A percentile compares a stretch with the other conserved stretches of the same genome.
phyloP scores from a whole-genome alignment of 2,329 filamentous ascomycete species.

The Cadophora sp. region DNA sequence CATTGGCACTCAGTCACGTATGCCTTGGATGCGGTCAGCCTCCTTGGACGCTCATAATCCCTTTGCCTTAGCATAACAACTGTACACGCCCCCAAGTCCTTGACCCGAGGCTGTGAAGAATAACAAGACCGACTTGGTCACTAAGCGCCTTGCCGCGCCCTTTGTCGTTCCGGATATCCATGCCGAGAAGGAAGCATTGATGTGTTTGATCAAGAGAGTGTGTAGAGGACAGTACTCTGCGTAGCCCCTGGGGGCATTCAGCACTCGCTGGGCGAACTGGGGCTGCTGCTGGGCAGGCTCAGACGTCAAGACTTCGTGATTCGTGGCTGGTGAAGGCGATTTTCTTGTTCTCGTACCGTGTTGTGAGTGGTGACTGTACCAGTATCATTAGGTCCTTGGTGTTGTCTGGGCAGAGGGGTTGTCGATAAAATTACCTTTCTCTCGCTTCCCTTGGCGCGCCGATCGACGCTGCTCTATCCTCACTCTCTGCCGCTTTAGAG shows the following conservation, averaged over 20 bases:
- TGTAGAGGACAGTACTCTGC: too few relatives aligned
- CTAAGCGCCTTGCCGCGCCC: constrained; percentile 13
- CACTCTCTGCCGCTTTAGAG: background rate
- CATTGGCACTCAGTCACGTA: constrained; percentile 18
- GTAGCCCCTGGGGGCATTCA: background rate
- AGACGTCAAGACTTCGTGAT: background rate
- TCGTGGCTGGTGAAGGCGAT: background rate
- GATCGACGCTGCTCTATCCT: background rate
- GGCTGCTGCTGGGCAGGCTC: background rate
- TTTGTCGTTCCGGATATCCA: background rate
- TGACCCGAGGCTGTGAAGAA: constrained; percentile 13
- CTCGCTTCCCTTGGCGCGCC: constrained; percentile 9
- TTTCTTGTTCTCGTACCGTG: constrained; percentile 5
- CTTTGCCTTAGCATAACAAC: constrained; percentile 8
- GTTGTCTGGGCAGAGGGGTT: constrained; percentile 18
- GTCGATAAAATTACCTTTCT: constrained; percentile 10
- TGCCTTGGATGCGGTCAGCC: constrained; percentile 14
- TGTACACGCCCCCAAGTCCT: constrained; percentile 13
- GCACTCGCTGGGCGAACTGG: background rate
- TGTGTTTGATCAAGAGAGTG: background rate
- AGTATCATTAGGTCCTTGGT: constrained; percentile 6
- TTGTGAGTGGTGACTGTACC: background rate
- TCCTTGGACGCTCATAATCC: constrained; percentile 4
- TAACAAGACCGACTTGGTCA: background rate
- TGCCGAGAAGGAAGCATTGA: background rate